Evolutionary conservation across 768 basidiomycete species (phyloP).

Genomic region (Coprinopsis strossmayeri): DNA sequence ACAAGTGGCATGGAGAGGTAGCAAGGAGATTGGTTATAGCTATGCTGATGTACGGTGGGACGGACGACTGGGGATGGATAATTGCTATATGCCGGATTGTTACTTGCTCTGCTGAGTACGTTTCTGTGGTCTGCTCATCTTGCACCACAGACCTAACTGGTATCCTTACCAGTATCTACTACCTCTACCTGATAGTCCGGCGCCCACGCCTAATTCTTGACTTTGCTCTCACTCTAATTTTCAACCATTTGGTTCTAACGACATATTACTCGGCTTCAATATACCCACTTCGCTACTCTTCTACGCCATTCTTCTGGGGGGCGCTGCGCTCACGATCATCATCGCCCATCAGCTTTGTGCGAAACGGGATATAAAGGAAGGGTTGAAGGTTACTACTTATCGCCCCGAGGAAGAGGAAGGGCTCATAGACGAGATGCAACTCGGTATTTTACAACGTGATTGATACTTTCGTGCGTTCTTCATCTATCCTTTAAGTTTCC

Average conservation of each 20-base stretch:
- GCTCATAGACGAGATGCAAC: slow-evolving; percentile 53
- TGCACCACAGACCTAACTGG: slow-evolving; percentile 3
- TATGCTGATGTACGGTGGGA: slow-evolving; percentile 52
- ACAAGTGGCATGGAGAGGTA: slow-evolving; percentile 75
- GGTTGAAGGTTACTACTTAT: slow-evolving; percentile 51
- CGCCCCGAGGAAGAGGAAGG: slow-evolving; percentile 50
- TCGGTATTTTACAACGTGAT: slow-evolving; percentile 38
- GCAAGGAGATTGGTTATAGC: slow-evolving; percentile 63
- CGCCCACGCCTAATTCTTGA: slow-evolving; percentile 93
- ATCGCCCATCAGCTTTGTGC: slow-evolving; percentile 90
- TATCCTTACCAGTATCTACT: slow-evolving; percentile 48
- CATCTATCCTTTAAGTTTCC: too few relatives aligned
- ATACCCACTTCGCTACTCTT: slow-evolving; percentile 89
- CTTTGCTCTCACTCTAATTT: slow-evolving; percentile 83
- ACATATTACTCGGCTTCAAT: slow-evolving; percentile 83
- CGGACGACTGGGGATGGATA: slow-evolving; percentile 81
- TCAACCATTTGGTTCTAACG: slow-evolving; percentile 90
- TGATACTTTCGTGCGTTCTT: slow-evolving; percentile 17
- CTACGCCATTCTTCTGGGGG: slow-evolving; percentile 74
- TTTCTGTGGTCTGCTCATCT: slow-evolving; percentile 18
- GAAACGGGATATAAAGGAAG: slow-evolving; percentile 83
- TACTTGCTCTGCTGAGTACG: slow-evolving; percentile 82
- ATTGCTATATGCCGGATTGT: slow-evolving; percentile 83
- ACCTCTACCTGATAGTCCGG: slow-evolving; percentile 81
- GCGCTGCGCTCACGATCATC: slow-evolving; percentile 69